Base-by-base conservation (phyloP, 805 yeast species). In the Candida oleophila region DNA sequence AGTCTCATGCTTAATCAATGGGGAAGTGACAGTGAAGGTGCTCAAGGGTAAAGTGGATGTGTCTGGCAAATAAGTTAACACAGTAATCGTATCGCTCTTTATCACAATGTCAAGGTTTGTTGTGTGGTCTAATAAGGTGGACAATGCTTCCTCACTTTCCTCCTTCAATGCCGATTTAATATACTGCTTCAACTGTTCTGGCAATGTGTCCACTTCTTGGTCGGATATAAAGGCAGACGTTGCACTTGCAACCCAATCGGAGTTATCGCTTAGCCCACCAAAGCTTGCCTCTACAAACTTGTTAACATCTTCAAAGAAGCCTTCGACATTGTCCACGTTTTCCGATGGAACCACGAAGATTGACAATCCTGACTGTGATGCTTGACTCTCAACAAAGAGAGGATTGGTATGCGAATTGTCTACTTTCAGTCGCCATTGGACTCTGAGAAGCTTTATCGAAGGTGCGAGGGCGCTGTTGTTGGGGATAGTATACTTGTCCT, bases 1-100 rank as follows among this genome's bases (percentile, higher is more conserved):
- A 5, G 70, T 50, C 49, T 73, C 77, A 22, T 62, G 62, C 20
- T 25, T 34, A 37, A 36, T 19, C 21, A 14, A 20, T 51, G 39
- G 22, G 22, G 39, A 36, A 20, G 39, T 36, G 20, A 9, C 21
- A 4, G 21, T 19, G 22, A 36, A 36, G 22, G 7, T 36, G 7
- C 4, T 4, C n/a, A 33, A 12, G 20, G 39, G 21, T 12, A 36
- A 11, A 16, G 12, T 4, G 5, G 39, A 36, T 9, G 21, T 16
- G 39, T 36, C 39, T 12, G 7, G 14, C 14, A 16, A 11, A 16
- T 36, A 36, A 50, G n/a, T 39, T 49, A 5, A 30, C 22, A 22
- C 15, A 18, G 28, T 21, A 9, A 19, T 36, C n/a, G 42, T 3
- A 3, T 35, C 35, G 9, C 19, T 15, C 21, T 4, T 15, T 22